Evolutionary conservation across 2,329 filamentous ascomycete genomes (phyloP).

Genomic region (Immersiporthe knoxdaviesiana): DNA sequence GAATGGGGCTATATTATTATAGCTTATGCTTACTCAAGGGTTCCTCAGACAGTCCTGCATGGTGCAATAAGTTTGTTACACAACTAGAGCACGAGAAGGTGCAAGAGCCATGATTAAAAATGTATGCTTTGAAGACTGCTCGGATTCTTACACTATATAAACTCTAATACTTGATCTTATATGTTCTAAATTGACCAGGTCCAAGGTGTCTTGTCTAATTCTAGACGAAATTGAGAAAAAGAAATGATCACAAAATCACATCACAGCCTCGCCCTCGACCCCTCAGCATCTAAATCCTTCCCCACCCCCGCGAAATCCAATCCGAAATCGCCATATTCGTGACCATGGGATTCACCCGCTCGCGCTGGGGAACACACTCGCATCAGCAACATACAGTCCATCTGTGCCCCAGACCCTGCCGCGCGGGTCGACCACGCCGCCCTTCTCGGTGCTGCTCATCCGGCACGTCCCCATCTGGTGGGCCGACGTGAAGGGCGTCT

Average conservation of each 20-base stretch:
- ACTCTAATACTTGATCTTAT: too few species aligned
- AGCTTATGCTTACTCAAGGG: not conserved
- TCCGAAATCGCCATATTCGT: slow-evolving; percentile 70
- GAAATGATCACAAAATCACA: not conserved
- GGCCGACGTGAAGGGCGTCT: slow-evolving; percentile 60
- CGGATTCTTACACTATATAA: too few species aligned
- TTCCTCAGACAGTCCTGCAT: not conserved
- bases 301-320: slow-evolving; percentile 60
- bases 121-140: too few species aligned
- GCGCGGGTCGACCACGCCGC: slow-evolving; percentile 57
- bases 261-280: slow-evolving; percentile 15
- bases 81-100: too few species aligned
- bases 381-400: slow-evolving; percentile 68
- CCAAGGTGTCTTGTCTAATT: too few species aligned
- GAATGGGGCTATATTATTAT: not conserved
- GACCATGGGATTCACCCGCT: slow-evolving; percentile 77
- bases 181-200: too few species aligned
- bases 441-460: slow-evolving; percentile 58
- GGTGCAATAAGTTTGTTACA: too few species aligned
- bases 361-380: slow-evolving; percentile 71
- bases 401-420: slow-evolving; percentile 65
- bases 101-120: too few species aligned
- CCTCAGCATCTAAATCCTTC: slow-evolving; percentile 42
- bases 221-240: too few species aligned
- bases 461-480: slow-evolving; percentile 77